Percentiles rank a stretch among this genome's conserved stretches.
Evolutionary conservation across 805 yeast genomes (phyloP).

Genomic region (Candida morakotiae): DNA sequence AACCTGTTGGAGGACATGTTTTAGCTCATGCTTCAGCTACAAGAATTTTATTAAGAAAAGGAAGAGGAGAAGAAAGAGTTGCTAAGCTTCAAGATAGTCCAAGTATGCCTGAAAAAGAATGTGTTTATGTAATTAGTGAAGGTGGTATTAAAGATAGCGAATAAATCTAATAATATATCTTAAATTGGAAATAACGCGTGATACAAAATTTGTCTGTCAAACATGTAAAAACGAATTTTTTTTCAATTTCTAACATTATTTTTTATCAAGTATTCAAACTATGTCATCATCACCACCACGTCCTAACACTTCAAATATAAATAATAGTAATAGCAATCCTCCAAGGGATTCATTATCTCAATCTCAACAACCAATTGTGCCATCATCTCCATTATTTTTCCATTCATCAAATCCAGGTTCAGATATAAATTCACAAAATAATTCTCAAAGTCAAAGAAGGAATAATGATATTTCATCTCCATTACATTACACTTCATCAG

Average conservation of each 20-base stretch:
- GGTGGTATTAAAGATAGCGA: conserved; percentile 16
- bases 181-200: conserved; percentile 27
- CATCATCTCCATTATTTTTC: conserved; percentile 56
- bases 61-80: conserved; percentile 15
- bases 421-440: conserved; percentile 15
- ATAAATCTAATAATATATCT: conserved; percentile 13
- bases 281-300: conserved; percentile 34
- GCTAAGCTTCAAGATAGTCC: conserved; percentile 15
- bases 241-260: too few species aligned
- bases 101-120: conserved; percentile 14
- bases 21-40: conserved; percentile 15
- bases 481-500: conserved; percentile 44
- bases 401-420: conserved; percentile 44
- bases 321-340: neutral
- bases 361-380: conserved; percentile 38
- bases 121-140: conserved; percentile 14
- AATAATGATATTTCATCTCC: conserved; percentile 43
- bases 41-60: conserved; percentile 13
- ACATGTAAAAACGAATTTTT: too few species aligned
- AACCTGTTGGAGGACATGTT: conserved; percentile 15
- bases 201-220: conserved; percentile 6
- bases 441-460: conserved; percentile 17
- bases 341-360: conserved; percentile 29
- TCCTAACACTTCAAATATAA: neutral
- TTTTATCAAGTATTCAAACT: too few species aligned